Conservation (phyloP, 2,329 filamentous ascomycete genomes). For the Phialophora verrucosa region DNA sequence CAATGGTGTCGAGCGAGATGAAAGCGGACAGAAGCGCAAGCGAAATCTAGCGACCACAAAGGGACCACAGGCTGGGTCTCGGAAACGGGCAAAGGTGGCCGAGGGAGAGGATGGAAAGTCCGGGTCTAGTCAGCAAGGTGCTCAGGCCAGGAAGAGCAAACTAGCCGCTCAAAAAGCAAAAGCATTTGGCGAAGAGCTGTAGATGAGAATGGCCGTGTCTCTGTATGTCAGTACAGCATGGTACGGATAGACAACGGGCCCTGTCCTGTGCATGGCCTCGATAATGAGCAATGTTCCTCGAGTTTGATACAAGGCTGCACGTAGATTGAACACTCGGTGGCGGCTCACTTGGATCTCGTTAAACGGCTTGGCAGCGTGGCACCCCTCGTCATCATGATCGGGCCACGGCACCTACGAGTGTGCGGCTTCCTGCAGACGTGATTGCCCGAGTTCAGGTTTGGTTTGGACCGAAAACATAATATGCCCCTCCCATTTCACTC, state of each 20-base stretch:
- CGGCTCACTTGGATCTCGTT: not conserved
- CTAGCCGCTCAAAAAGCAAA: constrained; percentile 36
- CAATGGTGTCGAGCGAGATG: constrained; percentile 25
- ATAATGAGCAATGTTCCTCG: not conserved
- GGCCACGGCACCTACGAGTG: constrained; percentile 6
- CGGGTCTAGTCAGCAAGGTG: constrained; percentile 19
- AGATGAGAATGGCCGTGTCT: not conserved
- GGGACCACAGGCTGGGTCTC: constrained; percentile 37
- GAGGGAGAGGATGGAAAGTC: constrained; percentile 28
- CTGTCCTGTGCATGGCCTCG: not conserved
- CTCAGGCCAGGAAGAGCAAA: constrained; percentile 33
- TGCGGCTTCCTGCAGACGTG: constrained; percentile 9
- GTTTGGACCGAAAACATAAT: constrained; percentile 18
- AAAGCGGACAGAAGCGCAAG: constrained; percentile 36
- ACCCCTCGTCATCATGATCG: constrained; percentile 18
- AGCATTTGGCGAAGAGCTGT: constrained; percentile 29
- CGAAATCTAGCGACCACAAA: constrained; percentile 34
- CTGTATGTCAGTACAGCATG: not conserved
- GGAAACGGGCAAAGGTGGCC: constrained; percentile 34
- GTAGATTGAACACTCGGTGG: not conserved
- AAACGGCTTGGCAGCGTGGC: constrained; percentile 13
- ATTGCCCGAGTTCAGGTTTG: constrained; percentile 1
- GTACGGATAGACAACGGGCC: not conserved
- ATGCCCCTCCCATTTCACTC: constrained; percentile 16
- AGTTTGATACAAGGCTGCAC: not conserved